Evolutionary conservation across 1,284 basidiomycete genomes (phyloP), one percentile per base, ranked within the genome.

Genomic region (Peniophora sp.): DNA sequence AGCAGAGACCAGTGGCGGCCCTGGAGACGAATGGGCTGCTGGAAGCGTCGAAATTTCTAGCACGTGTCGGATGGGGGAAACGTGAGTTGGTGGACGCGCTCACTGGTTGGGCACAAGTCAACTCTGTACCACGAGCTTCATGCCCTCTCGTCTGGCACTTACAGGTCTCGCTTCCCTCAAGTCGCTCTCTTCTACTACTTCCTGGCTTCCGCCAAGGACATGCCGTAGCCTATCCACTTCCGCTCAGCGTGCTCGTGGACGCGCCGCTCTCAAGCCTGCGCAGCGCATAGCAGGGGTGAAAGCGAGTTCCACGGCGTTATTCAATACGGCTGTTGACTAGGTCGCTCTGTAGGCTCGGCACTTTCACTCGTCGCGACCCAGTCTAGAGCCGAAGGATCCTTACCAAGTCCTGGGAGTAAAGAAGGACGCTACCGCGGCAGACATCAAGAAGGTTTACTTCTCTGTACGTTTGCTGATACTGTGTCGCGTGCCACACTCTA

Each of bases 361-460:
- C 11, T 81, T 96, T 63, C 93, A 96, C 70, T 74, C 83, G 12
- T 82, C 90, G 22, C 61, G 74, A 14, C 65, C 75, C 15, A 66
- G 69, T 43, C 64, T 63, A 52, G 83, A 83, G 2, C 65, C 79
- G n/a, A 97, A 93, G 67, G 86, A 94, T 64, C 97, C 97, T 0
- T 99, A 99, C 67, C 70, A 88, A 43, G 86, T 92, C 17, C 73
- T 99, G 9, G 96, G 96, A 24, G 88, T 99, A 12, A 79, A 79
- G 59, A 84, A 85, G 61, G 92, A 95, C 66, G 90, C 96, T 44
- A 78, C 83, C 23, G 66, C 83, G 17, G 81, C 86, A 42, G 94
- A 99, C 58, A 97, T 99, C 63, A 99, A 99, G 79, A 96, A 97
- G 68, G 80, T 82, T 1, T 99, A 99, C 69, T 99, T 98, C 67